These are phyloP conservation scores for Aegilops speltoides DNA, from an alignment of 176 grass and related monocot genomes.

Conservation along the genomic window DNA sequence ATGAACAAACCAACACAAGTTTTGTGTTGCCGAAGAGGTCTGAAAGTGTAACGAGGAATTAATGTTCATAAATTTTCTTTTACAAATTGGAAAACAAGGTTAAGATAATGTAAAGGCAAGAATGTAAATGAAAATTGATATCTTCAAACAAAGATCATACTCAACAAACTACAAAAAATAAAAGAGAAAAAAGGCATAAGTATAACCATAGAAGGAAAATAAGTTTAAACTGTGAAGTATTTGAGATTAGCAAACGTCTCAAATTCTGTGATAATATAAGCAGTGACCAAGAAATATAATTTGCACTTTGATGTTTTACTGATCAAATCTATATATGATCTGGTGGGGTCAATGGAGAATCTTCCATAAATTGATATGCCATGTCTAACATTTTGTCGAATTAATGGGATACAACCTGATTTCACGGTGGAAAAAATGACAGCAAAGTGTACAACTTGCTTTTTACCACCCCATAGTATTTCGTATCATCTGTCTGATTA, in stretches of 20 bases:
- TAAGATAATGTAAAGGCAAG: background rate
- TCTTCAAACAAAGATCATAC: background rate
- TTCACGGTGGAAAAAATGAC: background rate
- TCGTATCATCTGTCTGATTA: background rate
- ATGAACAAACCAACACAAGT: background rate
- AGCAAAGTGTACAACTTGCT: background rate
- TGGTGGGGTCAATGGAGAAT: background rate
- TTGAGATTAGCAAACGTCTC: too few species aligned
- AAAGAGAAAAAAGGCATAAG: background rate
- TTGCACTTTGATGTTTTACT: background rate
- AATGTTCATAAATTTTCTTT: background rate
- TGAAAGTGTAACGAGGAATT: background rate
- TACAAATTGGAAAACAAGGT: background rate
- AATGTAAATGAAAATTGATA: background rate
- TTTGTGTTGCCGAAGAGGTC: background rate
- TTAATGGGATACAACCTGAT: background rate
- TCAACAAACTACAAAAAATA: too few species aligned
- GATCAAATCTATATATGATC: background rate
- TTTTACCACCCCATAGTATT: background rate
- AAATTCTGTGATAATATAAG: background rate
- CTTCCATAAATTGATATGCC: background rate
- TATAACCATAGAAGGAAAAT: background rate
- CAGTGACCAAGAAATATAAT: background rate
- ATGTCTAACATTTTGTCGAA: background rate
- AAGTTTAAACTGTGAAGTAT: too few species aligned